A percentile compares a stretch with the other conserved stretches of the same genome.
Evolutionary conservation across 495 filamentous ascomycete genomes (phyloP).

Genomic region (Pyronema domesticum): DNA sequence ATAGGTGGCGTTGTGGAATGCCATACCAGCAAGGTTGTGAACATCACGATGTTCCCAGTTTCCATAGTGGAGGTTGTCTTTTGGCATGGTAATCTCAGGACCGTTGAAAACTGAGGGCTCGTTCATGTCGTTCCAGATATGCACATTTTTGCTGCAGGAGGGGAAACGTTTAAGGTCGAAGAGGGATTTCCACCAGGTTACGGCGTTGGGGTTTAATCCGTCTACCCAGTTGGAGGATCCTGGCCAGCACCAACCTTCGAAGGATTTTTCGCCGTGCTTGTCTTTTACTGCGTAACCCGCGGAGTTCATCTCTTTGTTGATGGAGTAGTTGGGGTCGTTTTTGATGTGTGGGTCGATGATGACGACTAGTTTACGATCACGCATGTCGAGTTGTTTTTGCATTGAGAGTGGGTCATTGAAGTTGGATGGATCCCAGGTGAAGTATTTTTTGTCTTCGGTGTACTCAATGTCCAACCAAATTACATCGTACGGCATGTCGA

Average conservation of each 20-base stretch:
- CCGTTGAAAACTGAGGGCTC: conserved; percentile 98
- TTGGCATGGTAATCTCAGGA: conserved; percentile 92
- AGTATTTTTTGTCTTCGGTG: conserved; percentile 89
- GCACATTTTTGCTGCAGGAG: conserved; percentile 63
- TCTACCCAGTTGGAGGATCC: conserved; percentile 93
- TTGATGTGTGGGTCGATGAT: conserved; percentile 98
- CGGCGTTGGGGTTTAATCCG: conserved; percentile 72
- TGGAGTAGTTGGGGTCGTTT: conserved; percentile 57
- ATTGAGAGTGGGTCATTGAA: conserved; percentile 77
- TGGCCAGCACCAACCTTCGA: conserved; percentile 97
- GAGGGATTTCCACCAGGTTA: conserved; percentile 72
- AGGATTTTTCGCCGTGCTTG: conserved; percentile 64
- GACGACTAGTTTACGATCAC: conserved; percentile 75
- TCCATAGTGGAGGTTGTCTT: conserved; percentile 81
- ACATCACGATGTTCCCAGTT: conserved; percentile 95
- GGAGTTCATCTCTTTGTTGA: conserved; percentile 63
- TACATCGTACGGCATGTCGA: conserved; percentile 88
- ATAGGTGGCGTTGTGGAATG: conserved; percentile 82
- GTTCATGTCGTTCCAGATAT: conserved; percentile 99
- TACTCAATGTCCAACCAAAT: conserved; percentile 99
- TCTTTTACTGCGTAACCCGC: conserved; percentile 69
- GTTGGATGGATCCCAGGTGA: conserved; percentile 78
- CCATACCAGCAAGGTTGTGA: conserved; percentile 88
- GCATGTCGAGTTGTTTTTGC: conserved; percentile 65
- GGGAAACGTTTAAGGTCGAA: conserved; percentile 79